Evolutionary conservation across 192 early-diverging fungal genomes (phyloP), one percentile per base, ranked within the genome.

Genomic region (Coemansia sp.): DNA sequence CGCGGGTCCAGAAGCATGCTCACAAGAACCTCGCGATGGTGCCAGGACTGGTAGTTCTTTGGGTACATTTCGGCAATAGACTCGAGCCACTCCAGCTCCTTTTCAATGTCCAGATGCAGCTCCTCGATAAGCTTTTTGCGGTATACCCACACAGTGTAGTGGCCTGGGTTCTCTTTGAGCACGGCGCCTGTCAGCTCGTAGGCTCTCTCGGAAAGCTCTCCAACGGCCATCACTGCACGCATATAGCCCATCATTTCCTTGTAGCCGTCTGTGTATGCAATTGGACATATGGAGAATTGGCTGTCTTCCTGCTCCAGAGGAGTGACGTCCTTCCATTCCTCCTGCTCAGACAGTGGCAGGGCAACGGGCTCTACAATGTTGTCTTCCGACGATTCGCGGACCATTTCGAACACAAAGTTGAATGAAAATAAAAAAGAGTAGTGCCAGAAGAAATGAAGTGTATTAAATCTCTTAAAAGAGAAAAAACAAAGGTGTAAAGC

Each of bases 1-100:
- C 57, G 42, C 11, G 72, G 69, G 17, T 69, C 71, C 28, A 73
- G 61, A 52, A 77, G 51, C 33, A 69, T 67, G 1, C 40, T 33
- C 28, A 83, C 50, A 0, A 83, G 48, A 11, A 68, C 49, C 64
- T 69, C 71, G 32, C 71, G 68, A 69, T 76, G 79, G 54, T 86
- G 92, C 96, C 96, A 99, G 29, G 94, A 88, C 71, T 98, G 95
- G 77, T 98, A 99, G 67, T 91, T 94, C 76, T 99, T 99, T 38
- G 92, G 90, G 59, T 93, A 81, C 34, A 89, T 86, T 12, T 72
- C 69, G 5, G 91, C 87, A 68, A 95, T 86, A 14, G 80, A 76
- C 22, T 88, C 72, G 16, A 96, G 83, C 82, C 89, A 97, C 4
- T 87, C 83, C 18, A 98, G 84, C 71, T 99, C 97, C 7, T 67